Percentiles rank a stretch among this genome's conserved stretches.
phyloP scores from a whole-genome alignment of 192 early-diverging fungal species.

The Backusella parvicylindrica region DNA sequence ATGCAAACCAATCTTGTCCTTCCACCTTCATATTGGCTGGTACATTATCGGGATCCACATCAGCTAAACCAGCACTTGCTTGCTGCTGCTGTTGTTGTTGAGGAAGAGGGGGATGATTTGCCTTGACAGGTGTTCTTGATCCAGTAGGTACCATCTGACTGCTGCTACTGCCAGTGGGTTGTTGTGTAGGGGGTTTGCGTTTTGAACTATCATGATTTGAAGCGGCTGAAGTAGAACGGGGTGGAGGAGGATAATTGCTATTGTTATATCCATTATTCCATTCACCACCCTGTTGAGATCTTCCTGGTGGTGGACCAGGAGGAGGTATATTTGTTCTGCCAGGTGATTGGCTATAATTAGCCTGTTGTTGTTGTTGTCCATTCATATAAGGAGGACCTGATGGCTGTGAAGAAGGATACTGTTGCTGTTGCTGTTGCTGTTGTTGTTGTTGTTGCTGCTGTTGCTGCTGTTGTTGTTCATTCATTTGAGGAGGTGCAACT shows the following conservation, averaged over 20 bases:
- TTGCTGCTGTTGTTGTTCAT: constrained; percentile 27
- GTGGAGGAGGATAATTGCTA: neutral
- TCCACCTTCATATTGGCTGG: constrained; percentile 74
- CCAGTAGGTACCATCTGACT: constrained; percentile 3
- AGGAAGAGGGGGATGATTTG: neutral
- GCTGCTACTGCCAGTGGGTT: neutral
- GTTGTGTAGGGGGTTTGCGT: constrained; percentile 13
- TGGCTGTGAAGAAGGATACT: neutral
- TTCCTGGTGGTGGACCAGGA: neutral
- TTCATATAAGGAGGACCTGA: neutral
- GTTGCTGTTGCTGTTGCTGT: constrained; percentile 36
- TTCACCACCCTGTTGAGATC: neutral
- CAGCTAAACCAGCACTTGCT: constrained; percentile 47
- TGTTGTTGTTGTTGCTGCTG: too few species aligned
- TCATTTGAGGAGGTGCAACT: constrained; percentile 52
- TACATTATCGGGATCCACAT: constrained; percentile 77
- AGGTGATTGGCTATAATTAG: neutral
- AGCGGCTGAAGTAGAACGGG: neutral
- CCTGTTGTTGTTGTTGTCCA: neutral
- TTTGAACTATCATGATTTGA: neutral
- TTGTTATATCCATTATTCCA: neutral
- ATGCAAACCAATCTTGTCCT: constrained; percentile 85
- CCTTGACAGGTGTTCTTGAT: neutral
- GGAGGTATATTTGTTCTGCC: neutral
- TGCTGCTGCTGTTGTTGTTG: neutral